Evolutionary conservation across 352 stramenopile species (phyloP).

Genomic region (Globisporangium megalacanthum): DNA sequence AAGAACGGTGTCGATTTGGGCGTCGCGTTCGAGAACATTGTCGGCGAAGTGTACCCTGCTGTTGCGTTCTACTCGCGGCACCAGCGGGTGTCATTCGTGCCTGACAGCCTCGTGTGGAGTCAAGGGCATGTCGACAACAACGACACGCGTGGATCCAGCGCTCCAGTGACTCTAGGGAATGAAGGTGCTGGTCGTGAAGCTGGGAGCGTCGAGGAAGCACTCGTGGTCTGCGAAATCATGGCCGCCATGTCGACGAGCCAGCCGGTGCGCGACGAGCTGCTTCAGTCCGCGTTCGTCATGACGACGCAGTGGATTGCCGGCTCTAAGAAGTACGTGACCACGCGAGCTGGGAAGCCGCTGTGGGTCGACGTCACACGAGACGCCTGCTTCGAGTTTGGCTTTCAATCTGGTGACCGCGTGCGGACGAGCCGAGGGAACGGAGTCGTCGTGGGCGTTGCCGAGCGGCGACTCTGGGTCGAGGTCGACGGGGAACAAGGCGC

Average conservation of each 20-base stretch:
- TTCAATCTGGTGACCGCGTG: conserved; percentile 55
- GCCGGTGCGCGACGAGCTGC: conserved; percentile 21
- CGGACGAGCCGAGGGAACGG: conserved; percentile 71
- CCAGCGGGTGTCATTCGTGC: conserved; percentile 68
- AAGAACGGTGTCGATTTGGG: conserved; percentile 88
- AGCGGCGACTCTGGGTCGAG: conserved; percentile 68
- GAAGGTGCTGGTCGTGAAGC: background rate
- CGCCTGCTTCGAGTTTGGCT: conserved; percentile 35
- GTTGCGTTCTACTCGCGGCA: conserved; percentile 91
- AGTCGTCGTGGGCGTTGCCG: conserved; percentile 53
- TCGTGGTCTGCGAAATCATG: conserved; percentile 63
- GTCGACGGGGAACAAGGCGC: conserved; percentile 67
- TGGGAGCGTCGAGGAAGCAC: conserved; percentile 45
- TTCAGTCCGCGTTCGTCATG: conserved; percentile 39
- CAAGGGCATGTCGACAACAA: background rate
- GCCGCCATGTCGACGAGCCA: conserved; percentile 24
- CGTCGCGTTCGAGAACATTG: conserved; percentile 89
- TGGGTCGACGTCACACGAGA: conserved; percentile 58
- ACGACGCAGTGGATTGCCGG: conserved; percentile 49
- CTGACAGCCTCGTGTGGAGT: conserved; percentile 10
- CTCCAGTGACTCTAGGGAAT: background rate
- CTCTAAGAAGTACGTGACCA: conserved; percentile 50
- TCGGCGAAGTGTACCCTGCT: conserved; percentile 87
- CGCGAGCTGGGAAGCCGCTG: conserved; percentile 46
- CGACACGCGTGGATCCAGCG: background rate